Conservation (phyloP, 108 stramenopile genomes). For the Pseudonitzschia delicatissima region DNA sequence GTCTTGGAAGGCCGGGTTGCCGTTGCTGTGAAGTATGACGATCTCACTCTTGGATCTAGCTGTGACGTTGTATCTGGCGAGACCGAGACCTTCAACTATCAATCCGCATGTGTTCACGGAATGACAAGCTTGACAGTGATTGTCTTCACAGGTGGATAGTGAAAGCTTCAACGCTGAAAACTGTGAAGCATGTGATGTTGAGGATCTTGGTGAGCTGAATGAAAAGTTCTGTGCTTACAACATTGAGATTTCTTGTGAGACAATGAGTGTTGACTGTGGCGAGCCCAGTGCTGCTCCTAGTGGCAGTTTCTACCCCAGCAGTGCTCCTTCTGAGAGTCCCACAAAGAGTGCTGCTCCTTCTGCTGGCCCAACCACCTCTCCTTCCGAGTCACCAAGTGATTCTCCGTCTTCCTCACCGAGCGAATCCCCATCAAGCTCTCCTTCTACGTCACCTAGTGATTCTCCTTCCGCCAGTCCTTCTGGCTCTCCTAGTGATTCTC, state of each 20-base stretch:
- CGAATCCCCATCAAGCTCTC: background rate
- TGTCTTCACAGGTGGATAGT: slow-evolving; percentile 1
- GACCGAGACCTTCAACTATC: background rate
- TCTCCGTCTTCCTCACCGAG: background rate
- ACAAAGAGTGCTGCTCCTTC: slow-evolving; percentile 17
- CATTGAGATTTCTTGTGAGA: background rate
- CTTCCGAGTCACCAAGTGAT: background rate
- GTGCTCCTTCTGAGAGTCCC: slow-evolving; percentile 5
- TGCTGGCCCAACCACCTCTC: slow-evolving; percentile 11
- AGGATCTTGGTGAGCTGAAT: background rate
- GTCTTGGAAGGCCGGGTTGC: background rate
- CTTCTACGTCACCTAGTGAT: background rate
- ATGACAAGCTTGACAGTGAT: background rate
- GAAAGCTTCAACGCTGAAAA: background rate
- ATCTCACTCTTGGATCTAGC: background rate
- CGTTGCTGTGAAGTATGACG: background rate
- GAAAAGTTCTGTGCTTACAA: background rate
- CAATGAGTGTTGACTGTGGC: slow-evolving; percentile 10
- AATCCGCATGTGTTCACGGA: background rate
- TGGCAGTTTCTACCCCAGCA: background rate
- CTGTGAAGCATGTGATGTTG: slow-evolving; percentile 1
- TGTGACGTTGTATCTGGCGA: background rate
- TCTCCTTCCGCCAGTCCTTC: background rate
- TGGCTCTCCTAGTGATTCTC: background rate
- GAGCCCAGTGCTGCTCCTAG: slow-evolving; percentile 22